A percentile compares a stretch with the other conserved stretches of the same genome.
These are phyloP conservation scores for Neurospora cerealis DNA, from an alignment of 495 filamentous ascomycete species.

Conservation along the genomic window DNA sequence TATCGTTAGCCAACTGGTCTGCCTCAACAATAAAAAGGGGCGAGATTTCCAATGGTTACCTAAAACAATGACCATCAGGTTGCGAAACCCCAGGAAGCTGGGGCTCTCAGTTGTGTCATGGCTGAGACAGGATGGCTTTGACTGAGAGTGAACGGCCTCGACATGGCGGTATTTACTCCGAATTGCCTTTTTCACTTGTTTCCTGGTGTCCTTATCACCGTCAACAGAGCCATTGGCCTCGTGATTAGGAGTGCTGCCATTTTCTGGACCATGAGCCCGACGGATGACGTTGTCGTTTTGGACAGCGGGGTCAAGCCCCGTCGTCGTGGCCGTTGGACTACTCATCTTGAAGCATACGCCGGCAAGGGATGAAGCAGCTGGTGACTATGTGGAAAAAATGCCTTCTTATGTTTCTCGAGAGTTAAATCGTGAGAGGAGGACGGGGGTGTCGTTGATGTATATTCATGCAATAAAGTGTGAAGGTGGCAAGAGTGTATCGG, in stretches of 20 bases:
- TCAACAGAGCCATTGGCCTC: conserved; percentile 5
- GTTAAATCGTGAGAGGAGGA: not conserved
- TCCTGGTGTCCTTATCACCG: not conserved
- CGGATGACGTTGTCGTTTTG: conserved; percentile 1
- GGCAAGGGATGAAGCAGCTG: not conserved
- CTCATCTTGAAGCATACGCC: conserved; percentile 9
- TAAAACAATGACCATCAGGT: conserved; percentile 90
- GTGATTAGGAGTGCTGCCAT: not conserved
- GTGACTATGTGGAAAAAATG: not conserved
- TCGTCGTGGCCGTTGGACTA: conserved; percentile 10
- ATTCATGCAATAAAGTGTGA: not conserved
- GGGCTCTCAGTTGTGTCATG: conserved; percentile 62
- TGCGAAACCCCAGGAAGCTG: conserved; percentile 87
- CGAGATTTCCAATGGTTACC: conserved; percentile 39
- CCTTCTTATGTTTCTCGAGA: not conserved
- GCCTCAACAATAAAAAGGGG: not conserved
- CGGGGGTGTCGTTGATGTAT: not conserved
- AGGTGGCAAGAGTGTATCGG: not conserved
- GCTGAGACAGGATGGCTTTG: conserved; percentile 71
- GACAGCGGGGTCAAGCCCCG: not conserved
- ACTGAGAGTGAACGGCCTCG: conserved; percentile 66
- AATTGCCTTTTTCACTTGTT: conserved; percentile 15
- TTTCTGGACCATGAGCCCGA: not conserved
- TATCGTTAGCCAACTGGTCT: not conserved
- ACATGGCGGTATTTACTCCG: conserved; percentile 74